These are phyloP conservation scores for Mortierella sp. DNA, from an alignment of 371 early-diverging fungal species.

Conservation along the genomic window DNA sequence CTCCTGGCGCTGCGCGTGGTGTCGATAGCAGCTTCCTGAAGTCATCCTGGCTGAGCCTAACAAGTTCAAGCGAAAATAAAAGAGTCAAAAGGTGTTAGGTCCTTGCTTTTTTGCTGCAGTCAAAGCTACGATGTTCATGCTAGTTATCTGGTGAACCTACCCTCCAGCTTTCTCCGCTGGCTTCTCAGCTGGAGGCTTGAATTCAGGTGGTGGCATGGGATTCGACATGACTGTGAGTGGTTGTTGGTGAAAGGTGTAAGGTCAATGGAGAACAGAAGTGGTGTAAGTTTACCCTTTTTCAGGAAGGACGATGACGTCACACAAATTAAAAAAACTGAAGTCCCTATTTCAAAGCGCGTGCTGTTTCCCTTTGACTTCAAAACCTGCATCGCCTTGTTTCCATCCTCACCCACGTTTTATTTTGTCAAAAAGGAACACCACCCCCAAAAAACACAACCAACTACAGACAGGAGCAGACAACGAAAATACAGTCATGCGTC, in stretches of 20 bases:
- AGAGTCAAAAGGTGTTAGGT: background rate
- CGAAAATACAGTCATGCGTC: conserved; percentile 40
- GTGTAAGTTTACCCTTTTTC: background rate
- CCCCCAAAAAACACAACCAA: background rate
- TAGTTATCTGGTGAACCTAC: conserved; percentile 12
- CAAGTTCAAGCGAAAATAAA: background rate
- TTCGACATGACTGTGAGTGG: conserved; percentile 35
- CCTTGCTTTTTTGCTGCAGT: background rate
- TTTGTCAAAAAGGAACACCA: background rate
- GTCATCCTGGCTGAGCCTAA: conserved; percentile 82
- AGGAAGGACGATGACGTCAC: no score
- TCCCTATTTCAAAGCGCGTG: background rate
- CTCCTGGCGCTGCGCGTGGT: conserved; percentile 66
- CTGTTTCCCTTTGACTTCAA: background rate
- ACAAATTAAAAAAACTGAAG: no score
- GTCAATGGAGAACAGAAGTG: background rate
- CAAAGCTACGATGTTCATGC: background rate
- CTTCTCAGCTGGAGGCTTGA: conserved; percentile 46
- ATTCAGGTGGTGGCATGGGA: conserved; percentile 47
- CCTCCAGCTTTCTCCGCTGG: conserved; percentile 48
- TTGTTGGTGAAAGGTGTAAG: background rate
- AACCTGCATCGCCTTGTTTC: background rate
- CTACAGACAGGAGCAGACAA: conserved; percentile 15
- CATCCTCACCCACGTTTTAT: background rate
- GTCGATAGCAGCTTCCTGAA: conserved; percentile 85